A percentile compares a stretch with the other conserved stretches of the same genome.
phyloP scores from a whole-genome alignment of 1,139 yeast genomes.

The Candida sanyaensis region DNA sequence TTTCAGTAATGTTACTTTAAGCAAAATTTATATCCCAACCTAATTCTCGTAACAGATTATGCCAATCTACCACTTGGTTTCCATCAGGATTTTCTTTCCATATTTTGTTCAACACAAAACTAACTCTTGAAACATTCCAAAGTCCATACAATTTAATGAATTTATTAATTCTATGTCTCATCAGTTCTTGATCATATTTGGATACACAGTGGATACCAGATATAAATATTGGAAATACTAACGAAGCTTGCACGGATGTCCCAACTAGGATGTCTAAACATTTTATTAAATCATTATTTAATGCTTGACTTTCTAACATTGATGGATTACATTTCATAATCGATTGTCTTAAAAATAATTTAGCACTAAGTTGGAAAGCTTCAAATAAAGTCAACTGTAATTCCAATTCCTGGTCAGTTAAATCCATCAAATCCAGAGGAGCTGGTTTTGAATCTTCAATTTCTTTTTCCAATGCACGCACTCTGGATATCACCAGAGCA shows the following conservation, averaged over 20 bases:
- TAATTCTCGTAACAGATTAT: slow-evolving; percentile 58
- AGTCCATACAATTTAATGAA: slow-evolving; percentile 65
- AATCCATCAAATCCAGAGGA: slow-evolving; percentile 44
- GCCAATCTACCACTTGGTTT: slow-evolving; percentile 59
- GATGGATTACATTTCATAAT: slow-evolving; percentile 63
- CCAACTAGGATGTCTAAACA: slow-evolving; percentile 65
- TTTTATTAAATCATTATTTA: slow-evolving; percentile 55
- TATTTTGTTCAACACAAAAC: slow-evolving; percentile 56
- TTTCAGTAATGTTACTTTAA: slow-evolving; percentile 16
- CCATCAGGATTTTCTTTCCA: slow-evolving; percentile 45
- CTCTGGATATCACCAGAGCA: slow-evolving; percentile 31
- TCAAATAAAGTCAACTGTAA: slow-evolving; percentile 72
- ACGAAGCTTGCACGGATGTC: slow-evolving; percentile 67
- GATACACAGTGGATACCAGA: slow-evolving; percentile 71
- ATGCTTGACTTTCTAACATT: slow-evolving; percentile 62
- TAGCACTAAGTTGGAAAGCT: slow-evolving; percentile 69
- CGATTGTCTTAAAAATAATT: slow-evolving; percentile 66
- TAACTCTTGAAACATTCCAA: slow-evolving; percentile 64
- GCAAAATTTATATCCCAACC: slow-evolving; percentile 87
- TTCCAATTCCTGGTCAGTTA: slow-evolving; percentile 58
- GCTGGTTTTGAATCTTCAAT: slow-evolving; percentile 59
- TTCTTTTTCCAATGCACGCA: slow-evolving; percentile 48
- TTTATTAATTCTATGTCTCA: slow-evolving; percentile 54
- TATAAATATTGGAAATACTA: slow-evolving; percentile 75
- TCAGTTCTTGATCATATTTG: slow-evolving; percentile 47